A percentile compares a stretch with the other conserved stretches of the same genome.
Conservation (phyloP, 805 yeast genomes). For the Ogataea pini region DNA sequence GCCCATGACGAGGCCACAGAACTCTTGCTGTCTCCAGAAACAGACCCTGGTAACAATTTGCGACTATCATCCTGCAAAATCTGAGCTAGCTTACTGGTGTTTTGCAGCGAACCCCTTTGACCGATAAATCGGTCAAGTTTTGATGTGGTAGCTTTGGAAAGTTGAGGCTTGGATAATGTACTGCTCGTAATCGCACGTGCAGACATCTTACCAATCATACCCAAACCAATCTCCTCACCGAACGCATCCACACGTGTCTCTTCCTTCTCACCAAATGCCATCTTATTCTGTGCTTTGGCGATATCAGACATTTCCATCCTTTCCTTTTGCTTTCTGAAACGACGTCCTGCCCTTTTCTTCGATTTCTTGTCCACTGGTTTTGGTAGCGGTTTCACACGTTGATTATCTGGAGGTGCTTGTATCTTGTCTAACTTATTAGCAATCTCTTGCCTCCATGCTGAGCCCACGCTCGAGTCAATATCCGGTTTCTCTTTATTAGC, state of each 20-base stretch:
- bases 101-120: slow-evolving; percentile 27
- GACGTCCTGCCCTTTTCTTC: slow-evolving; percentile 83
- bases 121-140: slow-evolving; percentile 14
- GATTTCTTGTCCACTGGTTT: slow-evolving; percentile 74
- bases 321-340: slow-evolving; percentile 78
- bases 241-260: slow-evolving; percentile 58
- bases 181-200: slow-evolving; percentile 21
- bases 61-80: slow-evolving; percentile 13
- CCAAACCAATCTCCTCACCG: slow-evolving; percentile 84
- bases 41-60: neutral
- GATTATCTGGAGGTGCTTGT: slow-evolving; percentile 72
- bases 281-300: slow-evolving; percentile 78
- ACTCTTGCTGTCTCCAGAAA: neutral
- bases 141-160: slow-evolving; percentile 17
- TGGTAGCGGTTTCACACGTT: slow-evolving; percentile 68
- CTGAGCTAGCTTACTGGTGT: slow-evolving; percentile 17
- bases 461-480: slow-evolving; percentile 47
- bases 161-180: slow-evolving; percentile 10
- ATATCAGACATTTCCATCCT: slow-evolving; percentile 78
- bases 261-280: slow-evolving; percentile 80
- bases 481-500: slow-evolving; percentile 38
- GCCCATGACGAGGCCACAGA: neutral
- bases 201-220: slow-evolving; percentile 54
- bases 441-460: slow-evolving; percentile 60
- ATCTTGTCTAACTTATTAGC: slow-evolving; percentile 65